Conservation (phyloP, 2,329 filamentous ascomycete species). For the Pseudogymnoascus sp. region DNA sequence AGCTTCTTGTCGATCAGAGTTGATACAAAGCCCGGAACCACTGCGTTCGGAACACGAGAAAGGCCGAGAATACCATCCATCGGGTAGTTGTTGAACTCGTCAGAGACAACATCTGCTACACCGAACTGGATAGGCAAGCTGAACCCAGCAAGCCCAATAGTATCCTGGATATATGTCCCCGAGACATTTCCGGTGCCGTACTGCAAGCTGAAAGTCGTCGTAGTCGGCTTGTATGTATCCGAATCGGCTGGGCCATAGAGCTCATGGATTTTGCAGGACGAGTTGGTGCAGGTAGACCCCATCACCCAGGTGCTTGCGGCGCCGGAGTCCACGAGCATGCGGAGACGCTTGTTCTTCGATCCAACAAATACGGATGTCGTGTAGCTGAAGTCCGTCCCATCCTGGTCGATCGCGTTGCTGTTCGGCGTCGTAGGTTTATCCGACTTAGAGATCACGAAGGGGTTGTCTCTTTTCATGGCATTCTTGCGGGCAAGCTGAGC, state of each 20-base stretch:
- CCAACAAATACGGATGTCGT: slow-evolving; percentile 52
- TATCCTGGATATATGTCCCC: slow-evolving; percentile 60
- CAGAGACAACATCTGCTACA: slow-evolving; percentile 60
- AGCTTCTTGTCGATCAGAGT: slow-evolving; percentile 47
- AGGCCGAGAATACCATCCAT: slow-evolving; percentile 85
- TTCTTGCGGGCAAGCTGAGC: slow-evolving; percentile 16
- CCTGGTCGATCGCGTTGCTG: slow-evolving; percentile 51
- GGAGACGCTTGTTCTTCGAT: slow-evolving; percentile 44
- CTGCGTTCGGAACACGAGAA: slow-evolving; percentile 46
- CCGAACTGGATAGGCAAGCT: slow-evolving; percentile 61
- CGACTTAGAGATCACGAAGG: slow-evolving; percentile 20
- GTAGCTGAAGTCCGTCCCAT: slow-evolving; percentile 59
- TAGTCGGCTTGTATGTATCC: slow-evolving; percentile 47
- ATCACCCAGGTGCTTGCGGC: slow-evolving; percentile 78
- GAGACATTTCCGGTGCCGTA: slow-evolving; percentile 70
- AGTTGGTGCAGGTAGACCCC: slow-evolving; percentile 56
- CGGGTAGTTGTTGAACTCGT: slow-evolving; percentile 68
- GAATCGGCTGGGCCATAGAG: slow-evolving; percentile 62
- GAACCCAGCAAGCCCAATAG: slow-evolving; percentile 57
- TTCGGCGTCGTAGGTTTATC: slow-evolving; percentile 37
- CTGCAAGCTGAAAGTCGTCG: slow-evolving; percentile 52
- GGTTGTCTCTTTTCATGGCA: slow-evolving; percentile 20
- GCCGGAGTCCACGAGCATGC: slow-evolving; percentile 59
- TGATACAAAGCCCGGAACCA: slow-evolving; percentile 60
- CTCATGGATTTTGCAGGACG: slow-evolving; percentile 61